Evolutionary conservation across 129 eudicot species (phyloP).

Genomic region (Apium graveolens): DNA sequence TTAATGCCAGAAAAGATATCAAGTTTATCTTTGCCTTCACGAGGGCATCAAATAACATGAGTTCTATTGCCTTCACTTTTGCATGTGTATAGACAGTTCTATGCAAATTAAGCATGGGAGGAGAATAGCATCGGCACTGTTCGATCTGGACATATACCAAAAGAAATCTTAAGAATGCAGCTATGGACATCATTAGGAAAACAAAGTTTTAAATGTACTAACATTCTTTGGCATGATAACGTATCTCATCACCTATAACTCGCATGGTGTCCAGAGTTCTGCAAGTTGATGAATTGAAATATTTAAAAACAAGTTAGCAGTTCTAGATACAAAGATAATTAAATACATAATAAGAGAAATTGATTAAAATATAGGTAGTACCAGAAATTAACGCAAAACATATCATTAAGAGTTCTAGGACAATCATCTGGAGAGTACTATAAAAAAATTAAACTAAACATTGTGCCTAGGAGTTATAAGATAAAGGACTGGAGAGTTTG

Average conservation of each 20-base stretch:
- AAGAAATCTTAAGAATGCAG: constrained; percentile 8
- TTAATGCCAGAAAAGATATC: too few relatives aligned
- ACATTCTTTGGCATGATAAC: constrained; percentile 93
- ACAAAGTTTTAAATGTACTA: constrained; percentile 27
- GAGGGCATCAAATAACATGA: constrained; percentile 87
- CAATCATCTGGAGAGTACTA: not conserved
- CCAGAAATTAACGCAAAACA: not conserved
- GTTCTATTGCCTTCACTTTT: constrained; percentile 96
- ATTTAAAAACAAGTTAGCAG: not conserved
- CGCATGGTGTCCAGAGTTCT: constrained; percentile 89
- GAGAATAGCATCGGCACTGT: constrained; percentile 72
- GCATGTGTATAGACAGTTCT: constrained; percentile 89
- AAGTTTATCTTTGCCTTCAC: constrained; percentile 43
- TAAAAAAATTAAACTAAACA: not conserved
- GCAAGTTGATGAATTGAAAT: constrained; percentile 12
- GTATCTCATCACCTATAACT: constrained; percentile 79
- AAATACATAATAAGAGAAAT: not conserved
- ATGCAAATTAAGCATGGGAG: constrained; percentile 83
- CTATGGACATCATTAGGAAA: not conserved
- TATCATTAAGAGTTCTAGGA: not conserved
- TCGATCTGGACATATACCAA: constrained; percentile 44
- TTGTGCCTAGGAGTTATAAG: not conserved
- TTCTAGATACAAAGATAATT: not conserved
- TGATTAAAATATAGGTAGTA: not conserved
- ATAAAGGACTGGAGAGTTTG: not conserved